Conservation (phyloP, 2,329 filamentous ascomycete species). For the Fusarium haematococcum region DNA sequence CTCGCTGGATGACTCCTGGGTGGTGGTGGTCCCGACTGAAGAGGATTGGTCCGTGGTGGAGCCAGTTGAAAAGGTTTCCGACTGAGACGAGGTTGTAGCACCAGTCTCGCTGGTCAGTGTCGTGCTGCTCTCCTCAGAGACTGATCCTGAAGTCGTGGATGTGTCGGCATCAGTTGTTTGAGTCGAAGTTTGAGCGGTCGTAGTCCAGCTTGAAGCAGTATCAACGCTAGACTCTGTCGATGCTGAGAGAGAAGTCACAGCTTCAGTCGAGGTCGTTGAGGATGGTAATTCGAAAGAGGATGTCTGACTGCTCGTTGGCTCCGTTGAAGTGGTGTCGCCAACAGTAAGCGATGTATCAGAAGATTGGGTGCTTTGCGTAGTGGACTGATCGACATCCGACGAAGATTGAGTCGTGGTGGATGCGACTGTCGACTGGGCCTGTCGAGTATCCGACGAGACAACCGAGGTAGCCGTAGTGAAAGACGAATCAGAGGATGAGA, state of each 20-base stretch:
- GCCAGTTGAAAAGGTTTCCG: not conserved
- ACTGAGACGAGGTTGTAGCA: not conserved
- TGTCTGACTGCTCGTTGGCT: not conserved
- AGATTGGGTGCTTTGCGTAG: not conserved
- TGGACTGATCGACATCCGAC: not conserved
- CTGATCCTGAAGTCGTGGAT: not conserved
- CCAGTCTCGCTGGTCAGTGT: not conserved
- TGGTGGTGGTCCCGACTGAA: not conserved
- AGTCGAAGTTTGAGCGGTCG: not conserved
- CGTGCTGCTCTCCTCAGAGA: not conserved
- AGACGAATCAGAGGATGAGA: not conserved
- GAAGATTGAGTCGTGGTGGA: not conserved
- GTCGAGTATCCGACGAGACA: not conserved
- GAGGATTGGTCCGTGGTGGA: not conserved
- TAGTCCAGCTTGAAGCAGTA: not conserved
- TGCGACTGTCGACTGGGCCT: not conserved
- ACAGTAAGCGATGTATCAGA: not conserved
- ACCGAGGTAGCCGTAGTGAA: not conserved
- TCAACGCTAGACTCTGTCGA: not conserved
- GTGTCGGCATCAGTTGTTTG: not conserved
- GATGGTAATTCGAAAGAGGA: not conserved
- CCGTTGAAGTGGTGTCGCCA: not conserved
- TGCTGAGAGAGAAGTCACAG: not conserved
- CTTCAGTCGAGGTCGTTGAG: not conserved
- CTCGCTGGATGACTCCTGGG: not conserved